Percentiles rank a stretch among this genome's conserved stretches.
Evolutionary conservation across 2,329 filamentous ascomycete genomes (phyloP).

Genomic region (Aspergillus hortae): DNA sequence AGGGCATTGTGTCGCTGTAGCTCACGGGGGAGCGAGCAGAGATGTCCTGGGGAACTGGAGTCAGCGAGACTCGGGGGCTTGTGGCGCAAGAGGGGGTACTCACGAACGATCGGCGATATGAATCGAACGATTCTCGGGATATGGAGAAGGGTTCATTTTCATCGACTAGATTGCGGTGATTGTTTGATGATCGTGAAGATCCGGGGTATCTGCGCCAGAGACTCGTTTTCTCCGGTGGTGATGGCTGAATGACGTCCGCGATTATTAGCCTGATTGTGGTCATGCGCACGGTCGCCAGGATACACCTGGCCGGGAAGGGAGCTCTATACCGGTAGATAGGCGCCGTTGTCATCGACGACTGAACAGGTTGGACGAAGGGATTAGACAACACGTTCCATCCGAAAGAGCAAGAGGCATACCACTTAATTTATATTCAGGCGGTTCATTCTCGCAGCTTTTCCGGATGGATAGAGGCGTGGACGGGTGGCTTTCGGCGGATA

Average conservation of each 20-base stretch:
- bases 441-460: constrained; percentile 62
- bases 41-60: constrained; percentile 64
- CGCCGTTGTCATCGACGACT: constrained; percentile 95
- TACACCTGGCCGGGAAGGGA: not conserved
- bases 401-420: constrained; percentile 50
- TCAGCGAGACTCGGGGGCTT: constrained; percentile 7
- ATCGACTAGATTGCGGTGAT: constrained; percentile 63
- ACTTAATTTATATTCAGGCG: constrained; percentile 74
- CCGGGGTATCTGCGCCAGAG: constrained; percentile 63
- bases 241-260: constrained; percentile 57
- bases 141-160: constrained; percentile 94
- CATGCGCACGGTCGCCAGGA: not conserved
- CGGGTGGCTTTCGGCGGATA: constrained; percentile 42
- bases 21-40: constrained; percentile 77
- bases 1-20: constrained; percentile 54
- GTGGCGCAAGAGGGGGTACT: constrained; percentile 31
- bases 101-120: constrained; percentile 93
- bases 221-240: constrained; percentile 76
- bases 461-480: constrained; percentile 55
- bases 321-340: constrained; percentile 76
- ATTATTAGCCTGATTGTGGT: constrained; percentile 1
- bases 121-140: constrained; percentile 94
- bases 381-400: constrained; percentile 6
- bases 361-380: constrained; percentile 27
- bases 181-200: constrained; percentile 48